These are phyloP conservation scores for Stevia rebaudiana DNA, from an alignment of 140 eudicot species.

Conservation along the genomic window DNA sequence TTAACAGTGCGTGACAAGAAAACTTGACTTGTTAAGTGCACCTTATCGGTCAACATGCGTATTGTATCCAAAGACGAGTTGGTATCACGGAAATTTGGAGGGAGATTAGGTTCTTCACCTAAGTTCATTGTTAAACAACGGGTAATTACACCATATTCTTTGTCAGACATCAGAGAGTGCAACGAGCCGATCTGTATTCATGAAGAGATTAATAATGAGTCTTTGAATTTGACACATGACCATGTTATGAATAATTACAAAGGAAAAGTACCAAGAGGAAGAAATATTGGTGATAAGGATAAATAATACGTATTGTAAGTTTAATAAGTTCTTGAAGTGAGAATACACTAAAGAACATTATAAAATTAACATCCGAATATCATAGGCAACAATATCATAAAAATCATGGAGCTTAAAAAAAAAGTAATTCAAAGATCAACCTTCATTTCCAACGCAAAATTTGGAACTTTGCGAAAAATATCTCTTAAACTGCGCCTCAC, in stretches of 20 bases:
- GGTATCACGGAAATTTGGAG: slow-evolving; percentile 80
- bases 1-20: slow-evolving; percentile 80
- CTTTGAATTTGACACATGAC: slow-evolving; percentile 14
- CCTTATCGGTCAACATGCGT: slow-evolving; percentile 73
- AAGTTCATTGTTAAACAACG: slow-evolving; percentile 63
- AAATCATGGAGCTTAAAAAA: neutral
- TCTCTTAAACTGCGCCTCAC: slow-evolving; percentile 91
- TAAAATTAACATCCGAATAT: neutral
- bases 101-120: slow-evolving; percentile 71
- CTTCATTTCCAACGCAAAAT: slow-evolving; percentile 78
- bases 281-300: neutral
- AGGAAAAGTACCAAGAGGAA: slow-evolving; percentile 5
- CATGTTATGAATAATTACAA: neutral
- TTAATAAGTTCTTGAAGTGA: neutral
- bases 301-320: no score
- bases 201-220: slow-evolving; percentile 1
- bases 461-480: slow-evolving; percentile 87
- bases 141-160: slow-evolving; percentile 69
- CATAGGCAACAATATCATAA: neutral
- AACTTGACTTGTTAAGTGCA: slow-evolving; percentile 79
- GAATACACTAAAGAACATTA: neutral
- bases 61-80: slow-evolving; percentile 61
- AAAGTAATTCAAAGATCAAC: slow-evolving; percentile 34
- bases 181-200: slow-evolving; percentile 68
- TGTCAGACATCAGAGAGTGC: slow-evolving; percentile 79